These are phyloP conservation scores for Diplogelasinospora grovesii DNA, from an alignment of 495 filamentous ascomycete genomes.

Conservation along the genomic window DNA sequence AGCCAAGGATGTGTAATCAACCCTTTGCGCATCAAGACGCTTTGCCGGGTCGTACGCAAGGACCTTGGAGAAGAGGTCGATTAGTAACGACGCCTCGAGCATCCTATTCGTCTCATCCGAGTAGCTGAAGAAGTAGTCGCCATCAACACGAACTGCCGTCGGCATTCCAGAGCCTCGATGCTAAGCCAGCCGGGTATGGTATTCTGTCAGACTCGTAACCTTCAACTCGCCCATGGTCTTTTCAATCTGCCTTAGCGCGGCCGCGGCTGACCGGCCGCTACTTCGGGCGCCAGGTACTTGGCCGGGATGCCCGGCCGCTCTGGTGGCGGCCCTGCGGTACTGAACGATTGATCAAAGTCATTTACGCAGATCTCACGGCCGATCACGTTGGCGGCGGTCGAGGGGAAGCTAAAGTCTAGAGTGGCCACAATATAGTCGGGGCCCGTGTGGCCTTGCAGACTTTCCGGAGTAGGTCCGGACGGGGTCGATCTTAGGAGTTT, in stretches of 20 bases:
- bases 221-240: background rate
- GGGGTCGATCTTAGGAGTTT: too few species aligned
- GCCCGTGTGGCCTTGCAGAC: background rate
- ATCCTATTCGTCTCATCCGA: background rate
- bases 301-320: background rate
- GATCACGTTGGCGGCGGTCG: background rate
- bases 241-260: background rate
- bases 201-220: background rate
- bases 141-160: background rate
- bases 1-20: too few species aligned
- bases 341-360: constrained; percentile 2
- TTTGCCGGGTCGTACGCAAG: background rate
- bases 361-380: background rate
- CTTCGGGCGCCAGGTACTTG: background rate
- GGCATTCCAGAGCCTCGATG: background rate
- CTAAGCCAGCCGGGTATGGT: background rate
- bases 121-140: background rate
- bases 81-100: background rate
- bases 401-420: background rate
- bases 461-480: constrained; percentile 1
- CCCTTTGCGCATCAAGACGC: too few species aligned
- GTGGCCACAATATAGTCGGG: background rate
- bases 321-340: background rate
- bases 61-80: constrained; percentile 4
- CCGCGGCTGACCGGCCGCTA: background rate